A percentile compares a stretch with the other conserved stretches of the same genome.
Conservation (phyloP, 164 flowering plant genomes). For the Aristolochia contorta region DNA sequence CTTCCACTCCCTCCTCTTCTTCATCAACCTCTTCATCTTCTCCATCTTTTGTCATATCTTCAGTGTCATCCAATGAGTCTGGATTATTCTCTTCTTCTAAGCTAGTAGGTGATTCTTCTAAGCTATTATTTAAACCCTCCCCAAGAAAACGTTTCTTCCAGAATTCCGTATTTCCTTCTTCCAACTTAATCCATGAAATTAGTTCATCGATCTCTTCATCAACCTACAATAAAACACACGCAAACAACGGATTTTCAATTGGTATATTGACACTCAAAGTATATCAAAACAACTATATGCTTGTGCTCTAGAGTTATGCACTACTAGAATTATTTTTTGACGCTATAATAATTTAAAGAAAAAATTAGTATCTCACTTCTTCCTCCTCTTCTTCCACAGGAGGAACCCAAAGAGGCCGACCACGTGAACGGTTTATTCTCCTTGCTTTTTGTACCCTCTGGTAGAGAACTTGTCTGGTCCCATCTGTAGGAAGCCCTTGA, state of each 20-base stretch:
- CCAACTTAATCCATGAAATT: conserved; percentile 70
- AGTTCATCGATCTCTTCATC: conserved; percentile 88
- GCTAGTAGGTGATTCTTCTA: conserved; percentile 20
- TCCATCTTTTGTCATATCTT: conserved; percentile 44
- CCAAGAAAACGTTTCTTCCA: conserved; percentile 98
- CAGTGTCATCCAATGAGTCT: conserved; percentile 43
- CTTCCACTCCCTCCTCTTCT: conserved; percentile 22
- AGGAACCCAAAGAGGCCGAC: conserved; percentile 98
- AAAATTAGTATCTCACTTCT: conserved; percentile 35
- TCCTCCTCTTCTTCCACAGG: conserved; percentile 93
- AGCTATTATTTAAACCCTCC: conserved; percentile 43
- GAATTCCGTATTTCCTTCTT: conserved; percentile 92
- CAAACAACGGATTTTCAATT: not conserved
- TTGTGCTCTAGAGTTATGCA: not conserved
- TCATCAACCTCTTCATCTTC: conserved; percentile 36
- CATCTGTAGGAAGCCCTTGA: conserved; percentile 89
- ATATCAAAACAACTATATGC: not conserved
- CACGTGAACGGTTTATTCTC: conserved; percentile 94
- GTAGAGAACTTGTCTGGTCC: conserved; percentile 93
- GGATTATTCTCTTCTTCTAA: conserved; percentile 25
- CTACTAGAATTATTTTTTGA: not conserved
- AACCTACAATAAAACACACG: conserved; percentile 35
- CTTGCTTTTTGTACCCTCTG: conserved; percentile 98
- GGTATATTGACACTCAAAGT: too few species aligned
- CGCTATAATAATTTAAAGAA: not conserved